phyloP scores from a whole-genome alignment of 495 filamentous ascomycete species.

The Xylaria sp. region DNA sequence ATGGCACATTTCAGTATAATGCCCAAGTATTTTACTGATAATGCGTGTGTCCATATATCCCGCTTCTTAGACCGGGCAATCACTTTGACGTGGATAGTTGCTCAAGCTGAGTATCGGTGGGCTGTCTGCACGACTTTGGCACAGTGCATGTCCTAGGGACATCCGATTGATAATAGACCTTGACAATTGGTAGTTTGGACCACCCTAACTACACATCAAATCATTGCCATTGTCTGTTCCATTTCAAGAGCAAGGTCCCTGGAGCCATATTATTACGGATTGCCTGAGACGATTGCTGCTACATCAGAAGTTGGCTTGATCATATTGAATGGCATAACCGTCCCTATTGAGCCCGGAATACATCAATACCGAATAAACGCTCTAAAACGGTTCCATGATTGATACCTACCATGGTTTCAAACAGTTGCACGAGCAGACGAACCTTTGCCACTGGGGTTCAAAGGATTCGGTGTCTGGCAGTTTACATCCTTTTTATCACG shows the following conservation, averaged over 20 bases:
- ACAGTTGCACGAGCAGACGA: background rate
- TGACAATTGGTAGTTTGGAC: background rate
- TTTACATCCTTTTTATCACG: background rate
- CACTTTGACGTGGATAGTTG: background rate
- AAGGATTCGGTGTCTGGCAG: background rate
- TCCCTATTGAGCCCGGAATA: background rate
- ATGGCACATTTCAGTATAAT: constrained; percentile 6
- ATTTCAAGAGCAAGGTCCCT: background rate
- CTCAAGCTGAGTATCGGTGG: constrained; percentile 4
- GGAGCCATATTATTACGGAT: background rate
- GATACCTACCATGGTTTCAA: background rate
- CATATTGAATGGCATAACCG: background rate
- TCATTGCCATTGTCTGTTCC: background rate
- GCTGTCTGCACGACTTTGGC: background rate
- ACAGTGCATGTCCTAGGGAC: background rate
- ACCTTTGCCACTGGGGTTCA: background rate
- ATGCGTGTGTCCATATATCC: background rate
- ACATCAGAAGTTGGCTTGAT: background rate
- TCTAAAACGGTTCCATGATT: background rate
- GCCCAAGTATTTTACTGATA: background rate
- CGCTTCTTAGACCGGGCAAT: constrained; percentile 4
- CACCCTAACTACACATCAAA: background rate
- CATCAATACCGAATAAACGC: background rate
- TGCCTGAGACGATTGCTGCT: background rate
- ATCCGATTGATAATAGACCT: background rate